These are phyloP conservation scores for Aspergillus avenaceus DNA, from an alignment of 495 filamentous ascomycete species.

Conservation along the genomic window DNA sequence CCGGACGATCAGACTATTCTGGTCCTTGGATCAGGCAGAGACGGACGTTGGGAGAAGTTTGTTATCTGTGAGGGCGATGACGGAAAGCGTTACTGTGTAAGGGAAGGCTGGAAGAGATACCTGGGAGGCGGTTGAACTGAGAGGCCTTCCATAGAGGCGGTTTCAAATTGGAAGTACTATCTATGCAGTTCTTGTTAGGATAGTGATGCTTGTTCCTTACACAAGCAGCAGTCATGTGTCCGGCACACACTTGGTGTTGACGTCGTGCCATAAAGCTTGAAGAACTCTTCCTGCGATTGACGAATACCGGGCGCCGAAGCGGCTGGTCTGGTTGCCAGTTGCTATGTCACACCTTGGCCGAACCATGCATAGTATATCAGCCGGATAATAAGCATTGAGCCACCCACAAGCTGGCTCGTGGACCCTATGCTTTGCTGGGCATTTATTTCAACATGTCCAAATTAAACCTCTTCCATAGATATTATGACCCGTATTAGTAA, in stretches of 20 bases:
- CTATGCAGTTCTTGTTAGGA: neutral
- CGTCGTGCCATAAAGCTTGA: neutral
- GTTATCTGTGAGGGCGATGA: slow-evolving; percentile 59
- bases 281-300: neutral
- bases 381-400: neutral
- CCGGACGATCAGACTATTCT: slow-evolving; percentile 60
- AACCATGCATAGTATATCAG: neutral
- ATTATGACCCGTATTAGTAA: neutral
- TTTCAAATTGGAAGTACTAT: slow-evolving; percentile 6
- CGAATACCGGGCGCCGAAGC: neutral
- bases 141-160: neutral
- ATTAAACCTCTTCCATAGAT: neutral
- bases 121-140: slow-evolving; percentile 45
- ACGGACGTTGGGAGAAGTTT: slow-evolving; percentile 84
- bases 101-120: slow-evolving; percentile 82
- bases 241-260: neutral
- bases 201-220: neutral
- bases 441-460: neutral
- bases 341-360: neutral
- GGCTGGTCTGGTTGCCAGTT: neutral
- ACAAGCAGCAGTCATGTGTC: neutral
- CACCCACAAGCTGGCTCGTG: no score
- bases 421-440: no score
- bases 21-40: slow-evolving; percentile 76
- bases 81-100: slow-evolving; percentile 54